These are phyloP conservation scores for Microcera coccophila DNA, from an alignment of 2,329 filamentous ascomycete species.

Conservation along the genomic window DNA sequence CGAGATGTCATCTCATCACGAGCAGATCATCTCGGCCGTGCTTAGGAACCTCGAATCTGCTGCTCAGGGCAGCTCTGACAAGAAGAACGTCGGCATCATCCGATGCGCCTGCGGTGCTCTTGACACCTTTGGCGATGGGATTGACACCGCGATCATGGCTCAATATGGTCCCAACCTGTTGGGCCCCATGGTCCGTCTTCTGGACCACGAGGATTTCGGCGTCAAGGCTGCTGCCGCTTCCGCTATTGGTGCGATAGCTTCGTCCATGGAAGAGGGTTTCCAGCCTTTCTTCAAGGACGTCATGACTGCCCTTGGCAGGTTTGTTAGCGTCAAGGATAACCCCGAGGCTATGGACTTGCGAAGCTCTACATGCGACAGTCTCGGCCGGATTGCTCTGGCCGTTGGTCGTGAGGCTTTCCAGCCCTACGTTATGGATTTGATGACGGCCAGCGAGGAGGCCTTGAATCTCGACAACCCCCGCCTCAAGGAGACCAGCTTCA, in stretches of 20 bases:
- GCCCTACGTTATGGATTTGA: conserved; percentile 84
- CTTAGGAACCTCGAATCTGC: conserved; percentile 86
- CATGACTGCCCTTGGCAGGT: conserved; percentile 84
- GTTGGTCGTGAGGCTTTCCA: conserved; percentile 85
- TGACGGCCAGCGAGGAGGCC: conserved; percentile 89
- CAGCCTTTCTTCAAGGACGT: conserved; percentile 86
- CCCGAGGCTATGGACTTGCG: conserved; percentile 88
- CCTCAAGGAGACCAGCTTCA: conserved; percentile 93
- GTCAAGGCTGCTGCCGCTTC: conserved; percentile 87
- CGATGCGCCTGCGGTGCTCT: conserved; percentile 86
- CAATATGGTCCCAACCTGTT: conserved; percentile 80
- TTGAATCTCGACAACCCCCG: conserved; percentile 83
- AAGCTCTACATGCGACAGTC: conserved; percentile 84
- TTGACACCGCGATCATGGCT: conserved; percentile 70
- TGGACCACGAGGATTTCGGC: conserved; percentile 79
- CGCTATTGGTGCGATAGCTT: conserved; percentile 86
- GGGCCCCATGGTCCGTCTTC: conserved; percentile 76
- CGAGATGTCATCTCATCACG: conserved; percentile 81
- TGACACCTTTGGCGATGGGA: conserved; percentile 86
- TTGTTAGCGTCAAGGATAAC: conserved; percentile 79
- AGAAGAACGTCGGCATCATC: conserved; percentile 79
- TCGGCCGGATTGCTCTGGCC: conserved; percentile 87
- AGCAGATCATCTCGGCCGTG: conserved; percentile 75
- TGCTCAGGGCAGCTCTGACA: conserved; percentile 62
- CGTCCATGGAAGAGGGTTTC: conserved; percentile 78